Percentiles rank a stretch among this genome's conserved stretches.
These are phyloP conservation scores for Lentinula boryana DNA, from an alignment of 768 basidiomycete species.

Conservation along the genomic window DNA sequence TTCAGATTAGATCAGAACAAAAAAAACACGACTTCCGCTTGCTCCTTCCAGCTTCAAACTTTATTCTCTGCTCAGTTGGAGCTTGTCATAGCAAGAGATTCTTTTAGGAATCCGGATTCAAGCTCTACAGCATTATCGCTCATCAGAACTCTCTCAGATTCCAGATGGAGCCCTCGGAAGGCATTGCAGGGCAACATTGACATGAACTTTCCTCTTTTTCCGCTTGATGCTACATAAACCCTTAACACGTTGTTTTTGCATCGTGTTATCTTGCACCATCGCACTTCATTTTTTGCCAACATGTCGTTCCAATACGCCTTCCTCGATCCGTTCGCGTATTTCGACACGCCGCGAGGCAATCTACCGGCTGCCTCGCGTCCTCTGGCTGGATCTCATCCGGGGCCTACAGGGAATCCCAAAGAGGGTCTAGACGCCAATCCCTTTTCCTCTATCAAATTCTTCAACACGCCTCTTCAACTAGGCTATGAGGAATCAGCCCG, in stretches of 20 bases:
- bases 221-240: neutral
- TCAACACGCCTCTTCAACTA: neutral
- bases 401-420: neutral
- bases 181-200: neutral
- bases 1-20: neutral
- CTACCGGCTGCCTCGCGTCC: neutral
- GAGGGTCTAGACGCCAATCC: neutral
- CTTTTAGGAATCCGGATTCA: neutral
- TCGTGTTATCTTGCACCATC: neutral
- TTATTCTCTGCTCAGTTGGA: neutral
- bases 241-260: neutral
- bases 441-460: neutral
- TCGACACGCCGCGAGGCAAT: neutral
- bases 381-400: neutral
- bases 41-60: neutral
- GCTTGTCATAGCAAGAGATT: neutral
- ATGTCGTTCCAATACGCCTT: neutral
- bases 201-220: neutral
- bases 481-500: neutral
- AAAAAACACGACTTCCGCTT: neutral
- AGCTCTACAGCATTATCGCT: neutral
- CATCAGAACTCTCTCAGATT: neutral
- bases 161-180: neutral
- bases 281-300: neutral
- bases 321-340: neutral